Conservation (phyloP, 2,329 filamentous ascomycete species). For the Didymosphaeria variabile region DNA sequence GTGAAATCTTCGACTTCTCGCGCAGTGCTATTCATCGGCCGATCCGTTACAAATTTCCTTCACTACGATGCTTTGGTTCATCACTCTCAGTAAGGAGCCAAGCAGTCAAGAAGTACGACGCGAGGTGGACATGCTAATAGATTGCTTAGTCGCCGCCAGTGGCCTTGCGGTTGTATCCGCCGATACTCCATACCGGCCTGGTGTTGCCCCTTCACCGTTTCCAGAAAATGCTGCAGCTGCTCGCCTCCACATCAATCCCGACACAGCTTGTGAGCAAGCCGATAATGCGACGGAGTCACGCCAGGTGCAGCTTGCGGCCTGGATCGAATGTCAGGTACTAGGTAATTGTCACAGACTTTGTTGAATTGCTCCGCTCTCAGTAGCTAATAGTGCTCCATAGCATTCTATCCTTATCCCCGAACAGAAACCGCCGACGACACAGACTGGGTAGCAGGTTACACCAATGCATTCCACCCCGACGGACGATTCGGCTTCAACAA, state of each 20-base stretch:
- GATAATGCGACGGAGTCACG: constrained; percentile 5
- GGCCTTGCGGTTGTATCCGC: constrained; percentile 8
- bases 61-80: background rate
- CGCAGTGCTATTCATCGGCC: background rate
- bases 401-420: constrained; percentile 18
- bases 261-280: constrained; percentile 8
- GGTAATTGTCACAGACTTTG: background rate
- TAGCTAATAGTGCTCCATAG: constrained; percentile 4
- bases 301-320: constrained; percentile 14
- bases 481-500: constrained; percentile 15
- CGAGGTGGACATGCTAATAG: background rate
- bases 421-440: constrained; percentile 10
- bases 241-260: constrained; percentile 14
- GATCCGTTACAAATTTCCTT: background rate
- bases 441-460: constrained; percentile 10
- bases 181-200: constrained; percentile 10
- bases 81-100: background rate
- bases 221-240: constrained; percentile 10
- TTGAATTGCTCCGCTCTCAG: background rate
- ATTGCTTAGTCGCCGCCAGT: constrained; percentile 4
- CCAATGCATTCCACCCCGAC: constrained; percentile 5
- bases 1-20: no score
- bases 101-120: background rate
- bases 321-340: constrained; percentile 16
- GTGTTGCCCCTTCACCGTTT: constrained; percentile 10